phyloP scores from a whole-genome alignment of 371 early-diverging fungal genomes.

The Mortierella sp. region DNA sequence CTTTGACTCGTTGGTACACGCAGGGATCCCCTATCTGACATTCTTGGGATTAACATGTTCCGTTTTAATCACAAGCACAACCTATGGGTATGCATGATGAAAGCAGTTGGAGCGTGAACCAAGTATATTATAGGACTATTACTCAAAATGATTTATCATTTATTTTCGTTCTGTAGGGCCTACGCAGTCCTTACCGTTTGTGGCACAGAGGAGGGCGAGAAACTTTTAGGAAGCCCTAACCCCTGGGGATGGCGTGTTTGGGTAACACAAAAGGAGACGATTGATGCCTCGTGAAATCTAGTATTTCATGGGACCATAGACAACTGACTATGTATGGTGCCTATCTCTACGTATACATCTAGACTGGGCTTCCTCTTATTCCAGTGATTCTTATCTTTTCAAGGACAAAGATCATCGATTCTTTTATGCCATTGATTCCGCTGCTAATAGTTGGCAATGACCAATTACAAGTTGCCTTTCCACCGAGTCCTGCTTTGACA shows the following conservation, averaged over 20 bases:
- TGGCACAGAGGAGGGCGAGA: conserved; percentile 74
- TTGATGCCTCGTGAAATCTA: not conserved
- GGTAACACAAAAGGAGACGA: conserved; percentile 59
- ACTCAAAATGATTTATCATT: not conserved
- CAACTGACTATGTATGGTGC: not conserved
- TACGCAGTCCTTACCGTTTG: conserved; percentile 77
- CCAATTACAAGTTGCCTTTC: conserved; percentile 63
- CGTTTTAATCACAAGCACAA: conserved; percentile 68
- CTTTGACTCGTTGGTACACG: conserved; percentile 68
- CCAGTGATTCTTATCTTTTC: conserved; percentile 74
- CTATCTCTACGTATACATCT: not conserved
- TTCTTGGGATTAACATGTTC: conserved; percentile 75
- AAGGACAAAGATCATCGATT: conserved; percentile 61
- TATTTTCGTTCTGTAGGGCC: conserved; percentile 61
- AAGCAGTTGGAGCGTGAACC: no score
- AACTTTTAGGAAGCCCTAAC: conserved; percentile 69
- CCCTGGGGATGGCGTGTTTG: conserved; percentile 77
- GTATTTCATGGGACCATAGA: not conserved
- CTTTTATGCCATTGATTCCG: conserved; percentile 67
- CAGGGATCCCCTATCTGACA: conserved; percentile 74
- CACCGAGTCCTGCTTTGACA: conserved; percentile 66
- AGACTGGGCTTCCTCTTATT: conserved; percentile 69
- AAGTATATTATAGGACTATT: no score
- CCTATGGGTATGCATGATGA: conserved; percentile 64
- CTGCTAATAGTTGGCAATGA: conserved; percentile 61